These are phyloP conservation scores for Aureobasidium musti DNA, from an alignment of 2,329 filamentous ascomycete species.

Conservation along the genomic window DNA sequence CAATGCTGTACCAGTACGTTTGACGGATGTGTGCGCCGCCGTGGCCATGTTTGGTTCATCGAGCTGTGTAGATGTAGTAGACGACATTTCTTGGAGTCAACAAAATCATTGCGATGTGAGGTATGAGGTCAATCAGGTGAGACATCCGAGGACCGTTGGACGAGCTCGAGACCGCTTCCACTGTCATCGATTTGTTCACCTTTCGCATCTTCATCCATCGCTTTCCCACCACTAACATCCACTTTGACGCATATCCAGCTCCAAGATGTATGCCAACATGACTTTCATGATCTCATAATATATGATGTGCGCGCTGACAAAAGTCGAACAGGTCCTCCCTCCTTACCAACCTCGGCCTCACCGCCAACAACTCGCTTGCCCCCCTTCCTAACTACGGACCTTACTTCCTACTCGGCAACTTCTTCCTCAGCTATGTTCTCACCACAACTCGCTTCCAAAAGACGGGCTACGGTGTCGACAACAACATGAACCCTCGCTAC, in stretches of 20 bases:
- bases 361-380: conserved; percentile 30
- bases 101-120: neutral
- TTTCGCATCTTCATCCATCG: neutral
- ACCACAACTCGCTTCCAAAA: conserved; percentile 51
- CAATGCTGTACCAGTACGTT: neutral
- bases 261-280: neutral
- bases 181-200: neutral
- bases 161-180: neutral
- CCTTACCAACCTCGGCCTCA: conserved; percentile 36
- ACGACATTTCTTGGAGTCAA: neutral
- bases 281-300: neutral
- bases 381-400: conserved; percentile 36
- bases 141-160: conserved; percentile 9
- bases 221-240: neutral
- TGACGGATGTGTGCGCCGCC: too few relatives aligned
- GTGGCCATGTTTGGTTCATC: too few relatives aligned
- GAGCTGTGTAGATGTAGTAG: neutral
- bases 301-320: neutral
- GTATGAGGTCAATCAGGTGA: conserved; percentile 3
- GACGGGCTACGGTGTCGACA: conserved; percentile 49
- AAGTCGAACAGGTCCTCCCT: conserved; percentile 22
- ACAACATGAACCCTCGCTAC: conserved; percentile 51
- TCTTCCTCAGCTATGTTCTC: conserved; percentile 50
- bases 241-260: too few relatives aligned
- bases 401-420: conserved; percentile 45